Percentiles rank a stretch among this genome's conserved stretches.
These are phyloP conservation scores for Lenzites betulinus DNA, from an alignment of 768 basidiomycete genomes.

Conservation along the genomic window DNA sequence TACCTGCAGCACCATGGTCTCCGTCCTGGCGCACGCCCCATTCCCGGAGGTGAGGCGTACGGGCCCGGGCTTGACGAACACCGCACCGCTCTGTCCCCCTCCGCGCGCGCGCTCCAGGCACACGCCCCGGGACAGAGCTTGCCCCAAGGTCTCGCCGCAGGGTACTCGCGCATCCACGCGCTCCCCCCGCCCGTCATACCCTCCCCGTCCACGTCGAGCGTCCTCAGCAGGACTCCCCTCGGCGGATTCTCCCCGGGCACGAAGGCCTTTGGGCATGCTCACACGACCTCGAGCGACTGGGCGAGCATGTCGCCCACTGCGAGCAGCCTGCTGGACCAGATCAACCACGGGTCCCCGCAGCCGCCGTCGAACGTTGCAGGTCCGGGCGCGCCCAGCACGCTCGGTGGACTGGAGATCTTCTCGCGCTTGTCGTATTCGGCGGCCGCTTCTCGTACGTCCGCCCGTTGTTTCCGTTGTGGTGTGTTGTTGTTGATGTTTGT, in stretches of 20 bases:
- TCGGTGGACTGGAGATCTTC: slow-evolving; percentile 51
- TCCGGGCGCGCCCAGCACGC: too few species aligned
- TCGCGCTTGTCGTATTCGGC: slow-evolving; percentile 60
- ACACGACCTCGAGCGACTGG: slow-evolving; percentile 33
- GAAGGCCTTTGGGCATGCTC: slow-evolving; percentile 26
- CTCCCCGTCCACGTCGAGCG: slow-evolving; percentile 38
- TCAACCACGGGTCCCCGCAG: slow-evolving; percentile 31
- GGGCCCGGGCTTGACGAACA: slow-evolving; percentile 29
- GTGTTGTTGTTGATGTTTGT: neutral
- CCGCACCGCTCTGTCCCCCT: too few species aligned
- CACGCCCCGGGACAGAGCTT: slow-evolving; percentile 91
- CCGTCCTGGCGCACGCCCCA: slow-evolving; percentile 33
- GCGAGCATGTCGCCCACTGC: slow-evolving; percentile 32
- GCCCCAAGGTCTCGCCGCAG: slow-evolving; percentile 90
- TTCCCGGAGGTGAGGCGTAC: slow-evolving; percentile 30
- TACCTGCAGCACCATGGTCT: slow-evolving; percentile 42
- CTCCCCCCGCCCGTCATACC: slow-evolving; percentile 42
- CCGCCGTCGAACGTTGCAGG: too few species aligned
- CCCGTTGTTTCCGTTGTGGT: slow-evolving; percentile 11
- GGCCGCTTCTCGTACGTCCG: slow-evolving; percentile 34
- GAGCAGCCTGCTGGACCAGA: slow-evolving; percentile 25
- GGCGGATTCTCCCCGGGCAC: slow-evolving; percentile 29
- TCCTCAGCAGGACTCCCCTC: slow-evolving; percentile 31
- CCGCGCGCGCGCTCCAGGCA: slow-evolving; percentile 78
- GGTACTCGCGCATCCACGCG: slow-evolving; percentile 88